Conservation (phyloP, 768 basidiomycete genomes). For the Mycena filopes region DNA sequence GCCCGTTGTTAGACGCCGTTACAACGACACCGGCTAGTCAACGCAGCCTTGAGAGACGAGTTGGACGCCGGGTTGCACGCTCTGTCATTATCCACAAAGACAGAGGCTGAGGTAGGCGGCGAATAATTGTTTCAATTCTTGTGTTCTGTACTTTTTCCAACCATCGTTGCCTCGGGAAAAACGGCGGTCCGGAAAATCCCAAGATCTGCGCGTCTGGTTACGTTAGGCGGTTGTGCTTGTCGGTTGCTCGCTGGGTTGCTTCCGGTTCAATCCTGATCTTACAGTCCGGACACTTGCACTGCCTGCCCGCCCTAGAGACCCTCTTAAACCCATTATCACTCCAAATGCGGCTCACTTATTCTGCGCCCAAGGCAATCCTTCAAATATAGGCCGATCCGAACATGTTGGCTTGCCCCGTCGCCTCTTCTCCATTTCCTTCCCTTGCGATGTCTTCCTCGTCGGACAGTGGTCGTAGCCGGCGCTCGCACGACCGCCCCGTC, state of each 20-base stretch:
- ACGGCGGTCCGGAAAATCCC: conserved; percentile 8
- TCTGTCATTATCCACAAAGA: conserved; percentile 79
- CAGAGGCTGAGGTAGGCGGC: conserved; percentile 58
- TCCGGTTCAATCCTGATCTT: conserved; percentile 31
- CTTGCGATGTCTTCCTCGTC: conserved; percentile 35
- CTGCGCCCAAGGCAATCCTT: conserved; percentile 18
- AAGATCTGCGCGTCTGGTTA: conserved; percentile 14
- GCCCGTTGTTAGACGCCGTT: conserved; percentile 65
- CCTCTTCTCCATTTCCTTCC: conserved; percentile 23
- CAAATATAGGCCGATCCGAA: conserved; percentile 23
- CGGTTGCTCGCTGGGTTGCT: conserved; percentile 26
- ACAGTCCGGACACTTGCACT: conserved; percentile 24
- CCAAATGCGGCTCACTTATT: conserved; percentile 22
- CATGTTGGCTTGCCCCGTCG: conserved; percentile 24
- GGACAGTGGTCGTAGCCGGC: conserved; percentile 35
- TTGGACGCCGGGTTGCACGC: conserved; percentile 79
- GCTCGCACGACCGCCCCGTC: conserved; percentile 58
- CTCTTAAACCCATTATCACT: conserved; percentile 25
- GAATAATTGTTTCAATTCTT: conserved; percentile 12
- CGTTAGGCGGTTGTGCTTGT: conserved; percentile 23
- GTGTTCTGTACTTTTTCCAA: not conserved
- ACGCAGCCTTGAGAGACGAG: conserved; percentile 77
- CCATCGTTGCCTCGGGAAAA: not conserved
- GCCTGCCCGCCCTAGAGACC: conserved; percentile 27
- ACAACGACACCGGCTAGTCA: conserved; percentile 85